Conservation (phyloP, 192 early-diverging fungal genomes). For the Coemansia sp. region DNA sequence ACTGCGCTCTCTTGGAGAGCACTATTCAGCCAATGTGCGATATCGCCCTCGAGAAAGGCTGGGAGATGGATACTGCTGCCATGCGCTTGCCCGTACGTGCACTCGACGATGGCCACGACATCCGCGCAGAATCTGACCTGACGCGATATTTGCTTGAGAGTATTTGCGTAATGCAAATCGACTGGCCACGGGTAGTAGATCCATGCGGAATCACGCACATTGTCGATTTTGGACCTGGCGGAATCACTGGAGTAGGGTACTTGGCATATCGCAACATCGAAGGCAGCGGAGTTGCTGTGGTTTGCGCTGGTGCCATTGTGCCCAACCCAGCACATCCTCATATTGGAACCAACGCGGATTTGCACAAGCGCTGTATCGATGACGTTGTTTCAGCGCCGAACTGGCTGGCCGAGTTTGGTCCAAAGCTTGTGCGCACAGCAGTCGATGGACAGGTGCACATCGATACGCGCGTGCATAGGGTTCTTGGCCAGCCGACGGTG, state of each 20-base stretch:
- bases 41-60: conserved; percentile 18
- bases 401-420: conserved; percentile 84
- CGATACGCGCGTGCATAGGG: conserved; percentile 84
- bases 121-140: conserved; percentile 61
- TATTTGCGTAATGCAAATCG: conserved; percentile 65
- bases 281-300: conserved; percentile 72
- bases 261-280: conserved; percentile 86
- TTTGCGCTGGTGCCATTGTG: conserved; percentile 17
- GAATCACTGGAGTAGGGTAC: conserved; percentile 79
- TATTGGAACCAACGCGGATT: conserved; percentile 70
- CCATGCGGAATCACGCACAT: conserved; percentile 70
- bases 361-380: conserved; percentile 61
- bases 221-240: conserved; percentile 93
- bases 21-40: neutral
- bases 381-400: conserved; percentile 75
- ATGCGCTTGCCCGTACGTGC: conserved; percentile 68
- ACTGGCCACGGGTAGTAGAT: conserved; percentile 63
- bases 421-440: conserved; percentile 70
- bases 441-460: conserved; percentile 68
- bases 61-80: conserved; percentile 13
- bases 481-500: conserved; percentile 83
- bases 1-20: conserved; percentile 9
- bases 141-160: conserved; percentile 68
- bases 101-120: conserved; percentile 79
- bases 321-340: conserved; percentile 13